These are phyloP conservation scores for Aspergillus asperescens DNA, from an alignment of 495 filamentous ascomycete genomes.

Conservation along the genomic window DNA sequence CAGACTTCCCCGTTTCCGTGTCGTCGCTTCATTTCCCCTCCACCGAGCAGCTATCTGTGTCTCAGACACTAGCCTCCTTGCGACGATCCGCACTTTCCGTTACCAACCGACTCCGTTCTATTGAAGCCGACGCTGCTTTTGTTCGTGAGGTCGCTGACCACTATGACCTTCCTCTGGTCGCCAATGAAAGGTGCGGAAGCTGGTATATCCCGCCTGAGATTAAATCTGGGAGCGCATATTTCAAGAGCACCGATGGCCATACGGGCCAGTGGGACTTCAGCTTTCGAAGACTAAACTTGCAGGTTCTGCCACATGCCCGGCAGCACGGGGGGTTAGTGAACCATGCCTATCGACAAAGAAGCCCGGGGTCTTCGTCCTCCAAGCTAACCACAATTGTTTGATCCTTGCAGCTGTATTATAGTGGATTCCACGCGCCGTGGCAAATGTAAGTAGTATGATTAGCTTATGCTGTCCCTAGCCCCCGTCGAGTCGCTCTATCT, in stretches of 20 bases:
- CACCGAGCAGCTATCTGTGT: constrained; percentile 33
- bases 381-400: constrained; percentile 8
- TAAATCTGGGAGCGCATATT: constrained; percentile 75
- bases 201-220: constrained; percentile 77
- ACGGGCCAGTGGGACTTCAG: constrained; percentile 85
- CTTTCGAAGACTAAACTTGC: constrained; percentile 74
- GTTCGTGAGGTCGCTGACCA: constrained; percentile 50
- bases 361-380: not conserved
- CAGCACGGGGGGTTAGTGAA: constrained; percentile 56
- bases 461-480: constrained; percentile 10
- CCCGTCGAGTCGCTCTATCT: constrained; percentile 12
- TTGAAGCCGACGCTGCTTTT: constrained; percentile 63
- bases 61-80: constrained; percentile 49
- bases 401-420: constrained; percentile 65
- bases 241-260: constrained; percentile 98
- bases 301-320: constrained; percentile 61
- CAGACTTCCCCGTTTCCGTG: constrained; percentile 32
- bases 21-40: constrained; percentile 44
- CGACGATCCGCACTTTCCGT: constrained; percentile 72
- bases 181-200: constrained; percentile 90
- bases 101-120: constrained; percentile 70
- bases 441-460: constrained; percentile 55
- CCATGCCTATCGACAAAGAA: constrained; percentile 2
- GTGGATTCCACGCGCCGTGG: constrained; percentile 93
- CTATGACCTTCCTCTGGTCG: constrained; percentile 69